Base-by-base conservation (phyloP, 225 moss, liverwort and hornwort genomes). In the Sphagnum tenellum region DNA sequence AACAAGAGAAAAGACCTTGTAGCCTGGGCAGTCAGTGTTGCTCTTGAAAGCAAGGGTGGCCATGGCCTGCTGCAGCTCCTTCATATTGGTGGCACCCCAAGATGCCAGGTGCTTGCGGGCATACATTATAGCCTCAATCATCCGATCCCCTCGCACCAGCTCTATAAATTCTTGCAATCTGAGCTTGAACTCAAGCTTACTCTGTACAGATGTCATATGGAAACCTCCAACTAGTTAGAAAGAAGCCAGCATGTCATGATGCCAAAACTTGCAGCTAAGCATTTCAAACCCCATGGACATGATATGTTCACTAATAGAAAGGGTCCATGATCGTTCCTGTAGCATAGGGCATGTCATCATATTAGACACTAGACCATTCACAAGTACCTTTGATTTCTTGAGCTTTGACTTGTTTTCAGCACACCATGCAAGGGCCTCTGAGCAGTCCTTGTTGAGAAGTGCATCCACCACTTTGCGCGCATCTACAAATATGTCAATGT, bases 41-140 rank as follows among this genome's bases (percentile, higher is more conserved):
- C 98, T 99, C 77, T 88, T 99, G 69, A 99, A 99, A 53, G 98
- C 98, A 70, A 99, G 82, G 49, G 98, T 99, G 69, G 98, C 98
- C 98, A 99, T 99, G 67, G 93, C 98, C 72, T 99, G 98, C 64
- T 99, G 98, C 64, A 99, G 85, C 72, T 99, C 98, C 76, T 99
- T 99, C 93, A 99, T 93, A 64, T 93, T 90, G 68, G 93, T 93
- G 73, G 76, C 77, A 64, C 98, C 90, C 98, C 98, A 99, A 10
- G 73, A 75, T 49, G 98, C 93, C 62, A 99, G 87, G 65, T 93
- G 78, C 79, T 99, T 99, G 67, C 98, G 90, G 64, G 98, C 93
- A 72, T 99, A 99, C 81, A 79, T 82, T 56, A 99, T 93, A 13
- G 98, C 98, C 59, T 99, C 98, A 87, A 99, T 93, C 98, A 99